These are phyloP conservation scores for Musa itinerans DNA, from an alignment of 176 grass and related monocot species.

Conservation along the genomic window DNA sequence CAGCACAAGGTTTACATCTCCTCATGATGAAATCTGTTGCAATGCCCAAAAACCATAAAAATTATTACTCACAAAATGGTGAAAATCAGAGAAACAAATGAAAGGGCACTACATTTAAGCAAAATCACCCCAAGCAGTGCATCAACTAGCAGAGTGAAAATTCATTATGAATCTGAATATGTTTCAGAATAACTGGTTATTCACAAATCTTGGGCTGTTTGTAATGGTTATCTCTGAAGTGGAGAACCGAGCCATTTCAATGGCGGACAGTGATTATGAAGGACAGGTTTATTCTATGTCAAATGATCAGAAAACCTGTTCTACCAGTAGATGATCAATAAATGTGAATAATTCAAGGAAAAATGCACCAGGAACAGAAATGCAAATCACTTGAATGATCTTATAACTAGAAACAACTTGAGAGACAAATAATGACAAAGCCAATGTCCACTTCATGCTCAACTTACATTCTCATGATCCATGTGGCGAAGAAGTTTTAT, in stretches of 20 bases:
- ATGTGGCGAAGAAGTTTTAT: constrained; percentile 95
- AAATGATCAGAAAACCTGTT: neutral
- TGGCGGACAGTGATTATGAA: neutral
- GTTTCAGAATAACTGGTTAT: neutral
- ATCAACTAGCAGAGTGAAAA: neutral
- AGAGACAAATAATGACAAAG: constrained; percentile 1
- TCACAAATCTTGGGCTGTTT: neutral
- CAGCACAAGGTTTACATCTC: no score
- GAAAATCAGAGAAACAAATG: neutral
- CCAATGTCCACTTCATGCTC: neutral
- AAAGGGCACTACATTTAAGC: neutral
- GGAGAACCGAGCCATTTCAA: neutral
- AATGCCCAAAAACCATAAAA: neutral
- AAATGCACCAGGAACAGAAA: constrained; percentile 6
- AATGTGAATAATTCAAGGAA: no score
- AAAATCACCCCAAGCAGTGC: neutral
- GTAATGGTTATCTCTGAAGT: neutral
- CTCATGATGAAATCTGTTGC: neutral
- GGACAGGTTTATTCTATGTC: neutral
- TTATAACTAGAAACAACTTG: constrained; percentile 1
- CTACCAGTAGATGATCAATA: no score
- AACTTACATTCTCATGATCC: constrained; percentile 86
- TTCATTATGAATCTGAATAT: neutral
- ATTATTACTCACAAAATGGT: neutral
- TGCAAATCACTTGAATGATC: constrained; percentile 17